Evolutionary conservation across 2,329 filamentous ascomycete species (phyloP), one percentile per base, ranked within the genome.

Genomic region (Hypomyces rosellus): DNA sequence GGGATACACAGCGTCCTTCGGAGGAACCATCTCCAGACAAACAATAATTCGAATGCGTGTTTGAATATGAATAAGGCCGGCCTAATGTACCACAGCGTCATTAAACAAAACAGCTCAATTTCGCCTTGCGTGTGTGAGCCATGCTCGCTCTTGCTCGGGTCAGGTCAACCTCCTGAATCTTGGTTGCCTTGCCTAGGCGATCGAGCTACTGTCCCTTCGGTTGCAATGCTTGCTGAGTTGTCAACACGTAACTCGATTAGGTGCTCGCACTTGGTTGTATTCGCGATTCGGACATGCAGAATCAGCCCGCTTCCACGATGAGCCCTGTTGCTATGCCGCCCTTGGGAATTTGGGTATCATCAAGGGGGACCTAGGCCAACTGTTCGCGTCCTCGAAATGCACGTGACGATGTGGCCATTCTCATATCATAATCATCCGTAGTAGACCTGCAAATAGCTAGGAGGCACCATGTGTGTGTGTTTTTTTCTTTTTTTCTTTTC

Each of bases 301-400:
- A 43, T 43, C 48, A 41, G 34, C 40, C 39, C 39, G 39, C 18
- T 42, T 38, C 16, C 42, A 41, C 14, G 34, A 41, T 30, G 34
- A 40, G 37, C 42, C 36, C 43, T 50, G 36, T 38, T 37, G 22
- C 37, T 37, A 37, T 41, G 34, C 43, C 43, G 43, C 45, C 34
- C 43, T 50, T 13, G 36, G 20, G 45, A 43, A 37, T 45, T 50
- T 37, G 48, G 42, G 45, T 41, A 50, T 22, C 38, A 46, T 20
- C 33, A 48, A 37, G 36, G n/a, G n/a, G 34, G 34, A 15, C 18
- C 37, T 25, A 18, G 38, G 41, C 43, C 42, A 33, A 40, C 36
- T 36, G 38, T 20, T 34, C 41, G 16, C 25, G 33, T 25, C 45
- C 43, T 41, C 15, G 25, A 30, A 16, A 30, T 14, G 39, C 49